phyloP scores from a whole-genome alignment of 1,139 yeast species.

The Taphrina populina region DNA sequence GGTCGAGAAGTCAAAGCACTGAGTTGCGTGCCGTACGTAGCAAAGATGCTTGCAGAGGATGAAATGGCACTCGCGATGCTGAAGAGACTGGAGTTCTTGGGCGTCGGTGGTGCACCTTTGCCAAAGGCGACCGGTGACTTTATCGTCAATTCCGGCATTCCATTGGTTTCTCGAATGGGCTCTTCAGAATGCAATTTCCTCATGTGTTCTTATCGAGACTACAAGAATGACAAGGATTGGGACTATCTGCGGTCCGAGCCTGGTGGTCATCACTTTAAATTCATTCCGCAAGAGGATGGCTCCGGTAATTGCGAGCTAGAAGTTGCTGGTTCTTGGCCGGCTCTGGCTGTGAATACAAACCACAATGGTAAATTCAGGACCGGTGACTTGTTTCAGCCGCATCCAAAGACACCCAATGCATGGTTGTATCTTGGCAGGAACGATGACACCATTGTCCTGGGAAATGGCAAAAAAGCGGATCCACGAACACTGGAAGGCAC shows the following conservation, averaged over 20 bases:
- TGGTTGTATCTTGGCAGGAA: slow-evolving; percentile 37
- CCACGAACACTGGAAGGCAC: slow-evolving; percentile 37
- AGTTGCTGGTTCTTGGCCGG: slow-evolving; percentile 17
- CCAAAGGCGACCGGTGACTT: slow-evolving; percentile 36
- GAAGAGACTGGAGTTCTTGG: slow-evolving; percentile 28
- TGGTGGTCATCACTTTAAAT: slow-evolving; percentile 18
- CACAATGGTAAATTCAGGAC: slow-evolving; percentile 27
- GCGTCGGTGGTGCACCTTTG: slow-evolving; percentile 36
- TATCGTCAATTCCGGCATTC: slow-evolving; percentile 34
- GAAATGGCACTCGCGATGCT: slow-evolving; percentile 25
- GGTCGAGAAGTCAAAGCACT: slow-evolving; percentile 22
- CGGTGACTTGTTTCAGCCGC: slow-evolving; percentile 36
- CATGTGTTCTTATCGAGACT: slow-evolving; percentile 33
- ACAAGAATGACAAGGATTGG: slow-evolving; percentile 36
- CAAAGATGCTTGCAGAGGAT: slow-evolving; percentile 24
- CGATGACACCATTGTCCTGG: slow-evolving; percentile 36
- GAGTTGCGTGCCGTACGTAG: slow-evolving; percentile 21
- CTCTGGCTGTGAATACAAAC: neutral
- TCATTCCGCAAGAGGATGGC: slow-evolving; percentile 13
- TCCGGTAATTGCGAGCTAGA: slow-evolving; percentile 20
- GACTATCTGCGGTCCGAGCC: slow-evolving; percentile 33
- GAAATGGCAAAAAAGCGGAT: slow-evolving; percentile 37
- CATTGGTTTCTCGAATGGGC: slow-evolving; percentile 36
- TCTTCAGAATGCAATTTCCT: slow-evolving; percentile 37
- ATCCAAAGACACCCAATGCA: slow-evolving; percentile 36